Conservation (phyloP, 805 yeast species). For the Yamadazyma endophytica region DNA sequence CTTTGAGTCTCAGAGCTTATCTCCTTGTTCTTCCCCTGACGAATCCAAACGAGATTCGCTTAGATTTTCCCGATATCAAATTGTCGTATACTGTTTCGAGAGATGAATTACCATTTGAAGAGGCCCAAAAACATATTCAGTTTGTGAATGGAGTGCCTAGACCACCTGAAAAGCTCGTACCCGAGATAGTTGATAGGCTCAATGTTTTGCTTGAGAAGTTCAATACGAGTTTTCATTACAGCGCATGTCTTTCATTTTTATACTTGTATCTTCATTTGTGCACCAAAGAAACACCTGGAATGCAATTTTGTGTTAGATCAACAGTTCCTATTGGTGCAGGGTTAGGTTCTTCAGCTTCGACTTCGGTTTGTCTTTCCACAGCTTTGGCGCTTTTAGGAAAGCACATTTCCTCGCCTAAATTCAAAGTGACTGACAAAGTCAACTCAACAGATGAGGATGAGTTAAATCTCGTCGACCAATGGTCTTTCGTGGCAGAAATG, state of each 20-base stretch:
- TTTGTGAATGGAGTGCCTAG: conserved; percentile 19
- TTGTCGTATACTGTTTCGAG: conserved; percentile 63
- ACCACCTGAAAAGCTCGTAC: conserved; percentile 52
- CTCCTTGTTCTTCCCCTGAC: conserved; percentile 54
- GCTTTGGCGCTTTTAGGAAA: conserved; percentile 65
- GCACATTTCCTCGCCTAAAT: conserved; percentile 40
- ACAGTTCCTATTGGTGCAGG: conserved; percentile 96
- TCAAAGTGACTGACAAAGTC: conserved; percentile 28
- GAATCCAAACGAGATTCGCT: conserved; percentile 39
- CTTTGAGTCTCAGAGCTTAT: conserved; percentile 81
- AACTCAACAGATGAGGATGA: conserved; percentile 32
- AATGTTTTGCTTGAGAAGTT: conserved; percentile 42
- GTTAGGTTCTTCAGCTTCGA: conserved; percentile 88
- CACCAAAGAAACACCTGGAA: conserved; percentile 40
- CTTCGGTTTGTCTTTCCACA: conserved; percentile 77
- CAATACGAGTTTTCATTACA: conserved; percentile 57
- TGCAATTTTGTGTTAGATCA: conserved; percentile 66
- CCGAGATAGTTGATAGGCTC: conserved; percentile 51
- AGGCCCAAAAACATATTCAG: conserved; percentile 17
- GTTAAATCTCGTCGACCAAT: conserved; percentile 64
- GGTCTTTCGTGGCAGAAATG: conserved; percentile 92
- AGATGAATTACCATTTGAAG: conserved; percentile 58
- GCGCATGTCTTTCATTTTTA: conserved; percentile 79
- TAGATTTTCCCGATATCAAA: conserved; percentile 82
- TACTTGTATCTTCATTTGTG: conserved; percentile 69